These are phyloP conservation scores for Rhodotorula diobovata DNA, from an alignment of 768 basidiomycete genomes.

Conservation along the genomic window DNA sequence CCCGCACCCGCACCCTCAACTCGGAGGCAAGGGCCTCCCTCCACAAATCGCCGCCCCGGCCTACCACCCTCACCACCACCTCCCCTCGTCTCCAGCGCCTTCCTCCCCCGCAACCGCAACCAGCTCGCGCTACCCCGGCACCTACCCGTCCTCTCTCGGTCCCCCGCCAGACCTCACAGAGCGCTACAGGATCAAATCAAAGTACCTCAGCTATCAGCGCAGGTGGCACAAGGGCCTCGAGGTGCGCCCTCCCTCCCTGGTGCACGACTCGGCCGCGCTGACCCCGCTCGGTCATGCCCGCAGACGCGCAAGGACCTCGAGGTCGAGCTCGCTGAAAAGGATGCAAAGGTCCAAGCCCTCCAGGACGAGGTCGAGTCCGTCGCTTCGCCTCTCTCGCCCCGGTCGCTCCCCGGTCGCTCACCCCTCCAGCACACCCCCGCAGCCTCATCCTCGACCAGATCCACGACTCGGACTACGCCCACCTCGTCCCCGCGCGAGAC, in stretches of 20 bases:
- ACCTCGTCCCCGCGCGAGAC: slow-evolving; percentile 29
- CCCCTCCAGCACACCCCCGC: no score
- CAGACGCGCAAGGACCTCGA: slow-evolving; percentile 30
- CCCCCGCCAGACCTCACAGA: slow-evolving; percentile 21
- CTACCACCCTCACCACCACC: slow-evolving; percentile 1
- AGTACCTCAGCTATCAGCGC: slow-evolving; percentile 20
- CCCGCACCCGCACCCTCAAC: slow-evolving; percentile 12
- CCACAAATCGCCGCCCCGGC: background rate
- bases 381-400: background rate
- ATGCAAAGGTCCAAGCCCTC: slow-evolving; percentile 38
- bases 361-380: slow-evolving; percentile 40
- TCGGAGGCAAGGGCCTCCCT: slow-evolving; percentile 30
- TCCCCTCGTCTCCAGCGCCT: background rate
- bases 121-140: background rate
- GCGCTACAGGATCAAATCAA: slow-evolving; percentile 23
- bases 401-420: no score
- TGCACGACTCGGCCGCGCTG: no score
- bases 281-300: rapidly evolving
- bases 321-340: slow-evolving; percentile 44
- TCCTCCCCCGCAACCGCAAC: background rate
- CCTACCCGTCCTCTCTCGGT: no score
- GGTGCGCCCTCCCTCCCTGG: background rate
- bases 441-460: slow-evolving; percentile 39
- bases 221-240: slow-evolving; percentile 5
- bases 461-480: slow-evolving; percentile 33